A percentile compares a stretch with the other conserved stretches of the same genome.
These are phyloP conservation scores for Eucalyptus camaldulensis DNA, from an alignment of 345 rosid genomes.

Conservation along the genomic window DNA sequence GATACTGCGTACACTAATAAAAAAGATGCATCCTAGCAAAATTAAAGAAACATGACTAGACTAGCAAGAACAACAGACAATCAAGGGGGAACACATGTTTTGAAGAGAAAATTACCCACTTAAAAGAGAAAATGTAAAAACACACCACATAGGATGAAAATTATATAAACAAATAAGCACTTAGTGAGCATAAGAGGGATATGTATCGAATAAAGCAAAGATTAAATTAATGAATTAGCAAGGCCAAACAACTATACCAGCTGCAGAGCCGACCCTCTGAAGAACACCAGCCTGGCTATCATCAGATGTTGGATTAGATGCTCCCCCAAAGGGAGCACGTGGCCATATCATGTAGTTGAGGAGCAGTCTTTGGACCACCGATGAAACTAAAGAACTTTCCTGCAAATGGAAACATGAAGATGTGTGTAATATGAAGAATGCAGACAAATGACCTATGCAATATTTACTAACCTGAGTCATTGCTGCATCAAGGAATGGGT, in stretches of 20 bases:
- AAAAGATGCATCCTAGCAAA: background rate
- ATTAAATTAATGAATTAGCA: background rate
- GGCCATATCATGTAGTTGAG: conserved; percentile 61
- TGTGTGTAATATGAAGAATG: background rate
- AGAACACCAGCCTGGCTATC: conserved; percentile 62
- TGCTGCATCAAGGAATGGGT: conserved; percentile 86
- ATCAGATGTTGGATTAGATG: conserved; percentile 45
- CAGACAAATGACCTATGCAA: background rate
- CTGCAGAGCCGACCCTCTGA: conserved; percentile 85
- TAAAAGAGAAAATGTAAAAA: conserved; percentile 6
- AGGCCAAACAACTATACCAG: conserved; percentile 41
- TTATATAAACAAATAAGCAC: background rate
- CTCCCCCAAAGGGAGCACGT: conserved; percentile 18
- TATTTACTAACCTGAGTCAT: conserved; percentile 60
- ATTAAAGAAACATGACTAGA: background rate
- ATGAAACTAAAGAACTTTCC: conserved; percentile 65
- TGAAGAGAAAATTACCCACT: background rate
- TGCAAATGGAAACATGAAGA: conserved; percentile 8
- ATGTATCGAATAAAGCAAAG: background rate
- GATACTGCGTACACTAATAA: background rate
- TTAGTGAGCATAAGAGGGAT: background rate
- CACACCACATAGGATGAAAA: background rate
- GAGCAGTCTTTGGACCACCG: conserved; percentile 54
- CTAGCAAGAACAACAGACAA: background rate
- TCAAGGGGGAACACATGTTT: background rate